Conservation (phyloP, 345 rosid species). For the Hypericum androsaemum region DNA sequence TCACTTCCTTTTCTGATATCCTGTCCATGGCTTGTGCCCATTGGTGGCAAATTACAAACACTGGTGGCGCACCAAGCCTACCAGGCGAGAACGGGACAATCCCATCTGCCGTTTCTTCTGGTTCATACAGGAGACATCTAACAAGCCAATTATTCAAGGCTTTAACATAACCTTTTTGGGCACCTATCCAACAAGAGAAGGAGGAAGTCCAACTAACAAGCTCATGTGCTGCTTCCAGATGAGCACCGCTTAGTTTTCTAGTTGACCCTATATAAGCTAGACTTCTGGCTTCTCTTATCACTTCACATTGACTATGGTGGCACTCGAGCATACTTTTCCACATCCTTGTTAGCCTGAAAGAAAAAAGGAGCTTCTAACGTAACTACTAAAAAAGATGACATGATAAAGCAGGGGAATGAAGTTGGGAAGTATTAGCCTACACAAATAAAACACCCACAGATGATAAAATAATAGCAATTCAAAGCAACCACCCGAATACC, state of each 20-base stretch:
- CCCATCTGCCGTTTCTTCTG: conserved; percentile 87
- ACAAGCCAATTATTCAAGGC: conserved; percentile 82
- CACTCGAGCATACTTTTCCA: conserved; percentile 92
- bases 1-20: conserved; percentile 80
- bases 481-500: too few species aligned
- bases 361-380: conserved; percentile 10
- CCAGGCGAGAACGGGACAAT: conserved; percentile 87
- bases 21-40: conserved; percentile 80
- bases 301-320: conserved; percentile 66
- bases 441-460: too few species aligned
- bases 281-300: conserved; percentile 56
- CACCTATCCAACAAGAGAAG: conserved; percentile 68
- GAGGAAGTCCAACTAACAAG: conserved; percentile 62
- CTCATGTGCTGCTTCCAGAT: conserved; percentile 61
- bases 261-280: conserved; percentile 54
- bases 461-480: too few species aligned
- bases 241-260: conserved; percentile 50
- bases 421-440: too few species aligned
- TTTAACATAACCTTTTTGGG: conserved; percentile 66
- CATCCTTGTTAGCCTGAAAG: conserved; percentile 74
- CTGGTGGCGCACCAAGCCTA: conserved; percentile 82
- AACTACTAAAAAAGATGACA: conserved; percentile 6
- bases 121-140: conserved; percentile 75
- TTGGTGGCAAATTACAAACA: conserved; percentile 89
- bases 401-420: background rate